Base-by-base conservation (phyloP, 352 stramenopile genomes). In the Globisporangium ultimum region DNA sequence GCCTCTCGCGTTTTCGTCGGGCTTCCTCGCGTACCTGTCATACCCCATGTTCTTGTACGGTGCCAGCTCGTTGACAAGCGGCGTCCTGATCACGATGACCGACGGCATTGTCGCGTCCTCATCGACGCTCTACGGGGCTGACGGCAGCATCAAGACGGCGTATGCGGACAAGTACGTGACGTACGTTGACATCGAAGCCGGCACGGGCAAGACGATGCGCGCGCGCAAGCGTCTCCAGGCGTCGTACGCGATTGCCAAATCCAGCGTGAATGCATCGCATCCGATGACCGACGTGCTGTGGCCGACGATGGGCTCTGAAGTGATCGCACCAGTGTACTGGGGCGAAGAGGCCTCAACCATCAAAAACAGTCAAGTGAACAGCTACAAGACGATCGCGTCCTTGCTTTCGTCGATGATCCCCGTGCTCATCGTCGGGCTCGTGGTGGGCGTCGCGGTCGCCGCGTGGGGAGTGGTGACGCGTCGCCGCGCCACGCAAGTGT, bases 1-100 rank as follows among this genome's bases (percentile, higher is more conserved):
- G 55, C 67, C 75, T 45, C 53, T 88, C 50, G 77, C 72, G 56
- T 92, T 90, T 62, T 72, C 76, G 61, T 74, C 61, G 28, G 83
- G 83, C 43, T 88, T 92, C 60, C 48, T 90, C 32, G 76, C 78
- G 40, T 92, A 82, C 61, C 63, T 92, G 49, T 92, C 83, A 51
- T 85, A 74, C 21, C 80, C 83, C 18, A 63, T 88, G 58, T 92
- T 77, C 58, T 58, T 92, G n/a, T 83, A 78, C 55, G 77, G 78
- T 3, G 64, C 89, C 62, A 61, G 61, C 21, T 74, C 71, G 21
- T 55, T 92, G 40, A 61, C 71, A 0, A 62, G 72, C 3, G 58
- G 34, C 12, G 71, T 92, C 17, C 58, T 78, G 47, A 80, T 92
- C 65, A 92, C 83, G 40, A 81, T 76, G 47, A 46, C 41, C 10